Evolutionary conservation across 345 rosid genomes (phyloP), one percentile per base, ranked within the genome.

Genomic region (Iberis pinnata): DNA sequence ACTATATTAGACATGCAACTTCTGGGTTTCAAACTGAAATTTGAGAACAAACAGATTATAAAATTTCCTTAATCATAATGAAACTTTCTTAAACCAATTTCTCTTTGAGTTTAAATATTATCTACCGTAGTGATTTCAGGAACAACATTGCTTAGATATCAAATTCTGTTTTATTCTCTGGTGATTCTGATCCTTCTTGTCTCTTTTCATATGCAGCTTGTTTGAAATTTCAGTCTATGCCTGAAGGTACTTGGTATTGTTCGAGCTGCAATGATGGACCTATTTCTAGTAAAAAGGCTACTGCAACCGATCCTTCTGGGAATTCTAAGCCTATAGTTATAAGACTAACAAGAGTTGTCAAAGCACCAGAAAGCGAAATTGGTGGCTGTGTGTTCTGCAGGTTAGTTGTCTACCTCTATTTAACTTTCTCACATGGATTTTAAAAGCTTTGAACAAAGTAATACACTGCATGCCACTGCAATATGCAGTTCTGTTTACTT

Each of bases 381-480:
- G 99, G 97, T 45, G 97, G 97, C 53, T 93, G 99, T 75, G 89
- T 62, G 59, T 60, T 93, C 60, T 93, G 99, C 82, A 83, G 99
- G 99, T 93, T 71, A 24, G 75, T 60, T 54, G 50, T 41, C 26
- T 58, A 36, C 32, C 14, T 49, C 24, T 41, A 22, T 36, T 56
- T 20, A 41, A 19, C 5, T 39, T 40, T 46, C 26, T 46, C 12
- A 3, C 29, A 38, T 38, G 16, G 29, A 55, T 19, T 38, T 27
- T 20, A 47, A 39, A 0, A 55, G 56, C 20, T 15, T 18, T 18
- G 20, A 19, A 55, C 43, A 27, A 6, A 12, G 9, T 25, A 44
- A 26, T 45, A 8, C 49, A 64, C 47, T 31, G 41, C 39, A 16
- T 25, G 18, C 25, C 42, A 46, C 43, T 38, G 33, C 60, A 15